Base-by-base conservation (phyloP, 257 asterid genomes). In the Echites panduratus region DNA sequence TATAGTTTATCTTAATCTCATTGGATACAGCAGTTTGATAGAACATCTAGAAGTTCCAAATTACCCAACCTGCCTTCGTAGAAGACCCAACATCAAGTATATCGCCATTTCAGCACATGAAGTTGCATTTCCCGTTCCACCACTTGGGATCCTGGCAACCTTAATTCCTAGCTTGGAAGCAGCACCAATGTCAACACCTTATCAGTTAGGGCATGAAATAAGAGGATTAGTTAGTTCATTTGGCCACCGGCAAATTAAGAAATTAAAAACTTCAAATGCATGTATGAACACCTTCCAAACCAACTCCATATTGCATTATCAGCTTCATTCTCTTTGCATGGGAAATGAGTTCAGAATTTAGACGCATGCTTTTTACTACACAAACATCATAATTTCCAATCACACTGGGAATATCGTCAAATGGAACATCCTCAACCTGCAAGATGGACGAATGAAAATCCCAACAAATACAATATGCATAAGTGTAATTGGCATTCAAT, bases 31-130 rank as follows among this genome's bases (percentile, higher is more conserved):
- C 52, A 49, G 27, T 41, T 43, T 22, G 5, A n/a, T 41, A 58
- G 20, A 19, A 17, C 22, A 58, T 5, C 13, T n/a, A n/a, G 57
- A 70, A 73, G 84, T 73, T 56, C 47, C 67, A 71, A 74, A 77
- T 66, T 52, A 56, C 84, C 97, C 57, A 85, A 94, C 99, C 81
- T 91, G 99, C 87, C 89, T 94, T 75, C 99, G 99, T 52, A 94
- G 97, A 80, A 94, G 96, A 75, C 96, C 98, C 93, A 94, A 82
- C 82, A 86, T 87, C 79, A 91, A 83, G 87, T 87, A 94, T 79
- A 94, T 87, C 47, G 98, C 88, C 99, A 91, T 91, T 86, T 94
- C 99, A 84, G 99, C 97, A 83, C 99, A 95, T 63, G 99, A 95
- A 72, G 87, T 74, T 58, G 99, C 98, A 84, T 95, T 95, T 76